Conservation (phyloP, 345 rosid genomes). For the Brassica incana region DNA sequence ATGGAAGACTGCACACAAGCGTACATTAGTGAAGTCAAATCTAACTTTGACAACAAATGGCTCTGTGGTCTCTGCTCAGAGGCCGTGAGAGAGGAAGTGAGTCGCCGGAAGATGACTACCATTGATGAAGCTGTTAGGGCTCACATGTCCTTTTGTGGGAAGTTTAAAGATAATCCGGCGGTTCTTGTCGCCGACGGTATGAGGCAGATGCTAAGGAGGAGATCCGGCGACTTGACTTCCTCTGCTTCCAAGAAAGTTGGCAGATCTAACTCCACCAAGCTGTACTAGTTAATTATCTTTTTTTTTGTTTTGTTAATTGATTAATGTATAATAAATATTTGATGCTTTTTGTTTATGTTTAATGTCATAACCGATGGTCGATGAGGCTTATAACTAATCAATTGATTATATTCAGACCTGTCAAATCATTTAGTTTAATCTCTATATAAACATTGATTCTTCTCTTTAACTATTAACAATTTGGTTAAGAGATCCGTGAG, state of each 20-base stretch:
- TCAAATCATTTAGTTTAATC: background rate
- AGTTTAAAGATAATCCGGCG: slow-evolving; percentile 85
- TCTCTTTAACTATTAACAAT: slow-evolving; percentile 4
- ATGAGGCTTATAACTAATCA: slow-evolving; percentile 26
- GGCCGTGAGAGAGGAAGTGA: slow-evolving; percentile 81
- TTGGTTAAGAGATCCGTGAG: background rate
- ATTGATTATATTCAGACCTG: background rate
- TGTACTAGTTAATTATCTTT: slow-evolving; percentile 35
- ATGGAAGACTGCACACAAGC: slow-evolving; percentile 92
- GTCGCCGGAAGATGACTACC: slow-evolving; percentile 45
- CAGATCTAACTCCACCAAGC: slow-evolving; percentile 64
- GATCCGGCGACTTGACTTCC: slow-evolving; percentile 68
- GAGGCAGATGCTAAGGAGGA: slow-evolving; percentile 90
- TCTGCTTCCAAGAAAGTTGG: slow-evolving; percentile 71
- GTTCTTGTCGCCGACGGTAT: slow-evolving; percentile 89
- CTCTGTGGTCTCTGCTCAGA: slow-evolving; percentile 95
- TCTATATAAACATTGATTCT: background rate
- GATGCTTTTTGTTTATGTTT: slow-evolving; percentile 11
- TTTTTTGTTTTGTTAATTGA: background rate
- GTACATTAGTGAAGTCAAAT: slow-evolving; percentile 71
- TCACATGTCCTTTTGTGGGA: slow-evolving; percentile 94
- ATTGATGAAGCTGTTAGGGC: slow-evolving; percentile 89
- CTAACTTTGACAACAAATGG: slow-evolving; percentile 91
- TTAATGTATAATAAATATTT: slow-evolving; percentile 23
- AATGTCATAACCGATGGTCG: slow-evolving; percentile 17